Percentiles rank a stretch among this genome's conserved stretches.
Evolutionary conservation across 495 filamentous ascomycete genomes (phyloP).

Genomic region (Hypoxylon fragiforme): DNA sequence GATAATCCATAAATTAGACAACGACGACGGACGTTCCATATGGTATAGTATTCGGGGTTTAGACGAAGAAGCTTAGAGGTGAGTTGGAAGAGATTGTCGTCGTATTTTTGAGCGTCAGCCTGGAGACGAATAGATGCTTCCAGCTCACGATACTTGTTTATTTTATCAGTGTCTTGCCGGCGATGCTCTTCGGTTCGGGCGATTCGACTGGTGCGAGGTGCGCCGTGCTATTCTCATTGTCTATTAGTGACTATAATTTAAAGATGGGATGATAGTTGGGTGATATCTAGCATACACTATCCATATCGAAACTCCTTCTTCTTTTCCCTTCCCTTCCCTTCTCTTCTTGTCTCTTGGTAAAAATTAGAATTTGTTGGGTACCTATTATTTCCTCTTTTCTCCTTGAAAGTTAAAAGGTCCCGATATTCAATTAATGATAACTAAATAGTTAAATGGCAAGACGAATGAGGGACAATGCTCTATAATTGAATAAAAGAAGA

Average conservation of each 20-base stretch:
- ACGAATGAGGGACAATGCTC: background rate
- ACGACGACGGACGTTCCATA: slow-evolving; percentile 92
- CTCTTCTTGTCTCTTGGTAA: no score
- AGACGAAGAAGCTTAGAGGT: slow-evolving; percentile 78
- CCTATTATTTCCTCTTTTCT: no score
- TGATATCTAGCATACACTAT: slow-evolving; percentile 48
- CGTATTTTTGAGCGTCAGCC: slow-evolving; percentile 61
- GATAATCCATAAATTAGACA: slow-evolving; percentile 61
- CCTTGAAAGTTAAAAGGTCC: no score
- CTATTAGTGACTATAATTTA: background rate
- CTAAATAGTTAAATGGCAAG: no score
- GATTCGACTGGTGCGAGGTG: slow-evolving; percentile 63
- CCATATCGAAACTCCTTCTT: slow-evolving; percentile 43
- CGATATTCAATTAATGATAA: no score
- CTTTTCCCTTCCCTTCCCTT: background rate
- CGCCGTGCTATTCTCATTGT: slow-evolving; percentile 90
- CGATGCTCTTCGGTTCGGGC: slow-evolving; percentile 68
- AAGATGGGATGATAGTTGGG: background rate
- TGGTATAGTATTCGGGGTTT: slow-evolving; percentile 98
- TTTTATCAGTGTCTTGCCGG: slow-evolving; percentile 72
- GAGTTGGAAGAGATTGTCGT: slow-evolving; percentile 66
- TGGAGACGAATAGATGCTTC: slow-evolving; percentile 65
- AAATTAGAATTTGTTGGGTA: no score
- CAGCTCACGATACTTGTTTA: slow-evolving; percentile 74
- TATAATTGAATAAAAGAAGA: background rate